phyloP scores from a whole-genome alignment of 2,329 filamentous ascomycete species.

The Diaporthe vaccinii region DNA sequence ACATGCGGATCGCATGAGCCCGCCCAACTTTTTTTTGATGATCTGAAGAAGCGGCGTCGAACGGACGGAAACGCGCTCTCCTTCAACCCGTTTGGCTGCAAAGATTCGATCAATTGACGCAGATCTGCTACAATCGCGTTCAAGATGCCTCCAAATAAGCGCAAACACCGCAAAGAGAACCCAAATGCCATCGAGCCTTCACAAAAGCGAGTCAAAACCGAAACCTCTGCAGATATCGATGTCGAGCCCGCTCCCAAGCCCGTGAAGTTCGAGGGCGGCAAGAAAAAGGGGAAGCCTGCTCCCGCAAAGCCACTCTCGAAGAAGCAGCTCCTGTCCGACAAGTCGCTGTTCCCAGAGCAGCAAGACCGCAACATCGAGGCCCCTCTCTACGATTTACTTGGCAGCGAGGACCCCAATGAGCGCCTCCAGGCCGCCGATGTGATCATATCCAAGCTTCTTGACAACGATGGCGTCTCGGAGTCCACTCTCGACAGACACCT shows the following conservation, averaged over 20 bases:
- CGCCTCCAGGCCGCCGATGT: constrained; percentile 71
- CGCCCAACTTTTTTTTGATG: constrained; percentile 35
- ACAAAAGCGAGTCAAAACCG: constrained; percentile 44
- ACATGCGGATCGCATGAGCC: constrained; percentile 25
- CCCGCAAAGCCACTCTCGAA: constrained; percentile 46
- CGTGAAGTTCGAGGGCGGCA: constrained; percentile 34
- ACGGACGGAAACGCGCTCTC: background rate
- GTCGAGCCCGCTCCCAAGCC: constrained; percentile 44
- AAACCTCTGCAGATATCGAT: constrained; percentile 36
- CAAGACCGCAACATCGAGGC: constrained; percentile 71
- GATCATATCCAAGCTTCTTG: constrained; percentile 69
- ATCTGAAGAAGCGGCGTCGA: background rate
- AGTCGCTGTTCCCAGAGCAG: constrained; percentile 65
- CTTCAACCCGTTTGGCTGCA: background rate
- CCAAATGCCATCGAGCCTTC: constrained; percentile 39
- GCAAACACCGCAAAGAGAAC: constrained; percentile 40
- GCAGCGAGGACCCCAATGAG: constrained; percentile 69
- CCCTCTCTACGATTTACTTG: constrained; percentile 71
- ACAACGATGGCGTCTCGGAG: constrained; percentile 63
- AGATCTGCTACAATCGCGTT: background rate
- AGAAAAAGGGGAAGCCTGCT: constrained; percentile 35
- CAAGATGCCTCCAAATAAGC: constrained; percentile 41
- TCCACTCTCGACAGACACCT: constrained; percentile 69
- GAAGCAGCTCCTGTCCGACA: constrained; percentile 52
- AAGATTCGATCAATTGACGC: background rate